Percentiles rank a stretch among this genome's conserved stretches.
phyloP scores from a whole-genome alignment of 2,329 filamentous ascomycete genomes.

The Didymellaceae sp. region DNA sequence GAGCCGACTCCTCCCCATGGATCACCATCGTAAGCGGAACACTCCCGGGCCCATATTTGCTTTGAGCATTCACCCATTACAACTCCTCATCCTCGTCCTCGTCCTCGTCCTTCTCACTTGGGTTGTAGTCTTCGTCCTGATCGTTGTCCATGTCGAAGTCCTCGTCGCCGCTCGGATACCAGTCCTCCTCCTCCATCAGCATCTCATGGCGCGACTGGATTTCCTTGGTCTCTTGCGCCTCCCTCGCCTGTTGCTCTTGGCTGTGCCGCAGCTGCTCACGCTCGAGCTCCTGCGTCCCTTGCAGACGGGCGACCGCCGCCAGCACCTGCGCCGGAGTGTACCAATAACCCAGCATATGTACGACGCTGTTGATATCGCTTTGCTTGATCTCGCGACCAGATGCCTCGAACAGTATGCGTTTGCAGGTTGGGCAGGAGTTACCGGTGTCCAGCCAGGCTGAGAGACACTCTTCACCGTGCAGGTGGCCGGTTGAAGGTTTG shows the following conservation, averaged over 20 bases:
- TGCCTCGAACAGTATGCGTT: slow-evolving; percentile 22
- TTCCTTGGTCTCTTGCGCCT: slow-evolving; percentile 8
- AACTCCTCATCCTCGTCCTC: slow-evolving; percentile 3
- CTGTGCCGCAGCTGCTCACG: slow-evolving; percentile 1
- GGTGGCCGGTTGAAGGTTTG: slow-evolving; percentile 19
- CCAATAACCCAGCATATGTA: neutral
- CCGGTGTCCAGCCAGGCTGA: slow-evolving; percentile 25
- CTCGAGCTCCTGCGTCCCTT: slow-evolving; percentile 10
- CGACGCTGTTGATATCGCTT: neutral
- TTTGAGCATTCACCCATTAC: neutral
- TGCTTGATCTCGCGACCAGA: neutral
- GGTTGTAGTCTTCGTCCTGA: no score
- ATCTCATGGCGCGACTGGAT: neutral
- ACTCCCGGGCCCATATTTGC: no score
- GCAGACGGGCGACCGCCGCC: slow-evolving; percentile 11
- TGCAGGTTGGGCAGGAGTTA: slow-evolving; percentile 30
- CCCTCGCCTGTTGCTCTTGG: slow-evolving; percentile 12
- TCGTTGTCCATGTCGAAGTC: slow-evolving; percentile 14
- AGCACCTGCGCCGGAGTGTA: slow-evolving; percentile 2
- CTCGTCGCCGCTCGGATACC: slow-evolving; percentile 18
- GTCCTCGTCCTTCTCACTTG: slow-evolving; percentile 6
- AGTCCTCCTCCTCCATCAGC: slow-evolving; percentile 7
- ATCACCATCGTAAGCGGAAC: no score
- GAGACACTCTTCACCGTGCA: slow-evolving; percentile 28
- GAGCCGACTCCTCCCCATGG: no score